These are phyloP conservation scores for Populus euphratica DNA, from an alignment of 345 rosid genomes.

Conservation along the genomic window DNA sequence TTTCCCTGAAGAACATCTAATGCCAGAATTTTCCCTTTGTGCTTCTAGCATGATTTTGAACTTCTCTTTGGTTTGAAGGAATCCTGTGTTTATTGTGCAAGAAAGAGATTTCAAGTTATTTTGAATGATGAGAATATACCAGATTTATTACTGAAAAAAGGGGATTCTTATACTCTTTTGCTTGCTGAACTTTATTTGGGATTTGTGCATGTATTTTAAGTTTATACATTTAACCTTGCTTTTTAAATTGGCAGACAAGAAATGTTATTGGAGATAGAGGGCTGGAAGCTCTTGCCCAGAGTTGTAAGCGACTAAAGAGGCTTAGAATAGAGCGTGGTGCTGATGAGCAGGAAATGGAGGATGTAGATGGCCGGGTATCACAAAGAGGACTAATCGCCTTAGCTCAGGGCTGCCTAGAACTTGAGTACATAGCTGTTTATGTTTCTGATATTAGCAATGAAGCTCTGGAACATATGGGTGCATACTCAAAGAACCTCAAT, in stretches of 20 bases:
- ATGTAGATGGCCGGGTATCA: conserved; percentile 81
- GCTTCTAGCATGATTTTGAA: not conserved
- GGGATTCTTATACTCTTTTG: not conserved
- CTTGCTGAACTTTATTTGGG: not conserved
- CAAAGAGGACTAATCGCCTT: conserved; percentile 80
- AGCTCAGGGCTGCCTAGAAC: conserved; percentile 78
- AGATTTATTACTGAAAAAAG: not conserved
- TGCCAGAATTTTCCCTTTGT: not conserved
- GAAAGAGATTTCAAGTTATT: not conserved
- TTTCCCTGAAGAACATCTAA: not conserved
- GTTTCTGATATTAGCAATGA: conserved; percentile 81
- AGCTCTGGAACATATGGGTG: conserved; percentile 63
- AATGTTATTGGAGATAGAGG: conserved; percentile 94
- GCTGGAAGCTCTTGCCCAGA: conserved; percentile 68
- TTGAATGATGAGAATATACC: not conserved
- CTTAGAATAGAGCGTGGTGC: conserved; percentile 93
- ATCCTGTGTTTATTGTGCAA: not conserved
- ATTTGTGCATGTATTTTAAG: not conserved
- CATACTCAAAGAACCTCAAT: conserved; percentile 57
- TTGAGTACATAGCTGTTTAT: conserved; percentile 79
- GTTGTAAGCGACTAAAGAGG: conserved; percentile 72
- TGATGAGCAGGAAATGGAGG: conserved; percentile 81
- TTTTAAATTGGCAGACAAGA: conserved; percentile 62
- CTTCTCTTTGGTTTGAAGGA: not conserved
- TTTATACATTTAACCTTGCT: not conserved